phyloP scores from a whole-genome alignment of 108 stramenopile genomes.

The Pseudonitzschia delicatissima region DNA sequence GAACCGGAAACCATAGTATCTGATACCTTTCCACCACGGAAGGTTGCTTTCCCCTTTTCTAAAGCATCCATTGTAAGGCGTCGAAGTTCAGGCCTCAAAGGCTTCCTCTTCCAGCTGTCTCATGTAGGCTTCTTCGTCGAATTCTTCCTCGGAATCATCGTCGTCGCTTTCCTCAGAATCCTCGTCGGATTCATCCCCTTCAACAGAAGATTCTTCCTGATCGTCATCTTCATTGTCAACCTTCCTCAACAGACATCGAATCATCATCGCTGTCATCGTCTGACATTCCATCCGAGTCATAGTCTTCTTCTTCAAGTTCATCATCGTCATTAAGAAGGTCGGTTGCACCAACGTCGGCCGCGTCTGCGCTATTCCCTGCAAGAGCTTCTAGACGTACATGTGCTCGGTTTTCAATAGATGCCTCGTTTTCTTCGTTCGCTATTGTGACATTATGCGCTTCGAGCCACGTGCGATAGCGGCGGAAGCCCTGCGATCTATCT shows the following conservation, averaged over 20 bases:
- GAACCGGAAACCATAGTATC: slow-evolving; percentile 72
- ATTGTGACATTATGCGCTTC: slow-evolving; percentile 84
- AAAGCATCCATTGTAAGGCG: slow-evolving; percentile 84
- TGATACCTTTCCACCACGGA: slow-evolving; percentile 64
- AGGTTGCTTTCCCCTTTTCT: slow-evolving; percentile 73
- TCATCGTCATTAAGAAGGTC: slow-evolving; percentile 44
- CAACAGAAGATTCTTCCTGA: slow-evolving; percentile 45
- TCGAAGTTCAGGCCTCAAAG: slow-evolving; percentile 81
- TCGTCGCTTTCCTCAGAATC: slow-evolving; percentile 46
- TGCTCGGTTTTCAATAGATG: slow-evolving; percentile 31
- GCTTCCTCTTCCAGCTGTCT: slow-evolving; percentile 84
- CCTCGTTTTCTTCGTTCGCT: slow-evolving; percentile 54
- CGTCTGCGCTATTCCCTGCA: slow-evolving; percentile 42
- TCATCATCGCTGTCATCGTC: slow-evolving; percentile 47
- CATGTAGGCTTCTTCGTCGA: slow-evolving; percentile 74
- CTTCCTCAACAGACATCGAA: slow-evolving; percentile 23
- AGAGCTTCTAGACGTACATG: slow-evolving; percentile 56
- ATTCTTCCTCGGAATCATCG: slow-evolving; percentile 59
- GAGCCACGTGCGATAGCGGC: slow-evolving; percentile 68
- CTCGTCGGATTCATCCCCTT: slow-evolving; percentile 54
- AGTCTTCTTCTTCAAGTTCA: slow-evolving; percentile 50
- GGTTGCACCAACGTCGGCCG: slow-evolving; percentile 30
- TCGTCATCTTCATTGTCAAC: slow-evolving; percentile 40
- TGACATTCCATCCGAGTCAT: slow-evolving; percentile 45
- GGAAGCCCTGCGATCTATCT: slow-evolving; percentile 39